These are phyloP conservation scores for Musa beccarii DNA, from an alignment of 176 grass and related monocot species.

Conservation along the genomic window DNA sequence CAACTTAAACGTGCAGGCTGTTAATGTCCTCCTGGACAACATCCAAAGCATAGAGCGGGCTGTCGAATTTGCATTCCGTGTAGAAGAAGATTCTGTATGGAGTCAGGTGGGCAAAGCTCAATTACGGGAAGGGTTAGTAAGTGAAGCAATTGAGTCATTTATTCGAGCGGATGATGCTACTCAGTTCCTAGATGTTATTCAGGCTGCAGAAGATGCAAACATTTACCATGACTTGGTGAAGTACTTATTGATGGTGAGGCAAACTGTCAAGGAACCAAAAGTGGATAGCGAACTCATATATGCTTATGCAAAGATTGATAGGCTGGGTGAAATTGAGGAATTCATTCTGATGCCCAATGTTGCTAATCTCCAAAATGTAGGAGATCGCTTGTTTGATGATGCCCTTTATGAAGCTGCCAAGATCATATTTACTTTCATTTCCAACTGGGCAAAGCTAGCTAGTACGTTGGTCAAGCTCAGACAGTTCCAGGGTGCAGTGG, in stretches of 20 bases:
- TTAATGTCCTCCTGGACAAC: slow-evolving; percentile 89
- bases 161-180: slow-evolving; percentile 85
- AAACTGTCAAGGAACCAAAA: slow-evolving; percentile 67
- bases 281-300: slow-evolving; percentile 88
- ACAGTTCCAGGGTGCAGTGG: slow-evolving; percentile 96
- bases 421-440: slow-evolving; percentile 97
- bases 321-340: slow-evolving; percentile 80
- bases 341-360: slow-evolving; percentile 98
- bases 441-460: slow-evolving; percentile 95
- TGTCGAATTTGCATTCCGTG: slow-evolving; percentile 88
- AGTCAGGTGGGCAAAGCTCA: slow-evolving; percentile 93
- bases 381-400: slow-evolving; percentile 83
- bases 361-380: slow-evolving; percentile 93
- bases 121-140: slow-evolving; percentile 80
- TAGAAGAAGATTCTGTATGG: slow-evolving; percentile 98
- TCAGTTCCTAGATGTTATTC: slow-evolving; percentile 86
- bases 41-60: slow-evolving; percentile 84
- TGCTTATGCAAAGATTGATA: slow-evolving; percentile 90
- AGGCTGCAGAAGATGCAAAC: slow-evolving; percentile 61
- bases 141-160: slow-evolving; percentile 94
- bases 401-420: slow-evolving; percentile 95
- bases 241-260: slow-evolving; percentile 84
- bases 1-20: slow-evolving; percentile 90
- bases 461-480: slow-evolving; percentile 78
- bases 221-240: slow-evolving; percentile 74